Evolutionary conservation across 169 alveolate species (phyloP), one percentile per base, ranked within the genome.

Genomic region (Eimeria tenella): DNA sequence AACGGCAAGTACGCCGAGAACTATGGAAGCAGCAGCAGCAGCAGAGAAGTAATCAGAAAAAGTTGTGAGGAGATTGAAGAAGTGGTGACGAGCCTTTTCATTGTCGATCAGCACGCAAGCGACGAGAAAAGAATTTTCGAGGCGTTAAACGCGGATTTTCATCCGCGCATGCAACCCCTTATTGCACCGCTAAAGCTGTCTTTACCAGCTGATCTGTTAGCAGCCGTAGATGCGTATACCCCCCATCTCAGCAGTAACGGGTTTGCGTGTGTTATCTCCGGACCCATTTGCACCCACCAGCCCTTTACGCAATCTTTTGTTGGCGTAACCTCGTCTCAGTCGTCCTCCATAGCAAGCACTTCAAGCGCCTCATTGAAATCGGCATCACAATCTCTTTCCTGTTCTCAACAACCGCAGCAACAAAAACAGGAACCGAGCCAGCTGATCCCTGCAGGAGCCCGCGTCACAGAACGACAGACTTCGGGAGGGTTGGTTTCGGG

Each of bases 91-190:
- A 96, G 98, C 52, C 84, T 99, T 83, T 99, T 98, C 95, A 98
- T 99, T 0, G 97, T 99, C 53, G 99, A 99, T 95, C 99, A 99
- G 94, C 99, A 99, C 96, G 99, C 99, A 1, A 98, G 99, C 53
- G 99, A 99, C 95, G 99, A 99, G 95, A 99, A 99, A 95, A 95
- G 96, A 49, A 97, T 97, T 21, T 98, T 98, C 95, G 99, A 99
- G 93, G 96, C 95, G 11, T 96, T 98, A 25, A 97, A 98, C 70
- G 97, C 96, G 86, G 95, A 96, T 52, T 97, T 97, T 77, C 94
- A 94, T 49, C 98, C 99, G 74, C 96, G 97, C 17, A 96, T 97
- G 75, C 99, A 98, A 93, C 97, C 97, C 25, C 96, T 99, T 60
- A 97, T 99, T 21, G 94, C 96, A 65, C 99, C 99, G 9, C 97